These are phyloP conservation scores for Dryas alaskensis DNA, from an alignment of 306 rosid species.

Conservation along the genomic window DNA sequence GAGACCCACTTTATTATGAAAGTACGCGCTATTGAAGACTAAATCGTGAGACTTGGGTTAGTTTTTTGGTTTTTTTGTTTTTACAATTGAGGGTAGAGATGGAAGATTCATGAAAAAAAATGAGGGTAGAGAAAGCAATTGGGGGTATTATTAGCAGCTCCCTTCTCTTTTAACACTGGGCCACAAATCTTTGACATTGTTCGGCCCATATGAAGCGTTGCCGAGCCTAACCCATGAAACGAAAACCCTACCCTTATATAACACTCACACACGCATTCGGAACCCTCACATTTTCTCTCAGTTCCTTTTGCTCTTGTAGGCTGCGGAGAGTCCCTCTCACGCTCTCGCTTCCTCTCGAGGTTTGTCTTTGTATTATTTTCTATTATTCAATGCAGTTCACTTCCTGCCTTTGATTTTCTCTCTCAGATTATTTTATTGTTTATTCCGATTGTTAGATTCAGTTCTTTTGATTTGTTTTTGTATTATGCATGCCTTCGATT, in stretches of 20 bases:
- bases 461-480: not conserved
- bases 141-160: too few relatives aligned
- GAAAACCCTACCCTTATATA: constrained; percentile 8
- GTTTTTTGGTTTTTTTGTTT: too few relatives aligned
- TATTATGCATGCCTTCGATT: not conserved
- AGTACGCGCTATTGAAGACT: too few relatives aligned
- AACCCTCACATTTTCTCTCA: not conserved
- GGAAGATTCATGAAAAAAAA: too few relatives aligned
- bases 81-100: too few relatives aligned
- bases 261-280: not conserved
- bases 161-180: too few relatives aligned
- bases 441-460: not conserved
- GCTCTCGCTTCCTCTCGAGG: not conserved
- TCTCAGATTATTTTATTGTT: not conserved
- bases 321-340: constrained; percentile 6
- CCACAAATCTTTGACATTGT: too few relatives aligned
- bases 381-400: not conserved
- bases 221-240: not conserved
- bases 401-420: not conserved
- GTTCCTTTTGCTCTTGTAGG: not conserved
- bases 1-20: too few relatives aligned
- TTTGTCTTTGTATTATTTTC: not conserved
- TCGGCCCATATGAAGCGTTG: too few relatives aligned
- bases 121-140: too few relatives aligned
- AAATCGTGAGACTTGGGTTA: too few relatives aligned